Conservation (phyloP, 148 eudicot genomes). For the Fallopia convolvulus region DNA sequence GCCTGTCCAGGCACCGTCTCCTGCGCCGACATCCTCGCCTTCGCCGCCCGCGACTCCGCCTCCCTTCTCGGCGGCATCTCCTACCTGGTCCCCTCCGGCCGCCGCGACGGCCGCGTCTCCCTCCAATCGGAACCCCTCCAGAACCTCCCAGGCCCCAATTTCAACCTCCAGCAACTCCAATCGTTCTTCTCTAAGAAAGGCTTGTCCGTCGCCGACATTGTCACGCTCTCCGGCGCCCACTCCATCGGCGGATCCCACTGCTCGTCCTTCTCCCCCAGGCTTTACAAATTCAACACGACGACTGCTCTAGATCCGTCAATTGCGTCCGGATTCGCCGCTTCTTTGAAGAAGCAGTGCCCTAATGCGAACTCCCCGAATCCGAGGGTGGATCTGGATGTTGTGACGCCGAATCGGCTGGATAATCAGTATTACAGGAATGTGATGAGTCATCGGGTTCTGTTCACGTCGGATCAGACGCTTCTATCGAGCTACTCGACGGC, state of each 20-base stretch:
- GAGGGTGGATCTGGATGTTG: conserved; percentile 15
- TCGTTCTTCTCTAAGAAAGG: conserved; percentile 28
- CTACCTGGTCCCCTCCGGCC: conserved; percentile 31
- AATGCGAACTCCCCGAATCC: not conserved
- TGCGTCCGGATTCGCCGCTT: conserved; percentile 12
- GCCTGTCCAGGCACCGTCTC: conserved; percentile 31
- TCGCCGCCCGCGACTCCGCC: conserved; percentile 42
- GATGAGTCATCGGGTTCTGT: conserved; percentile 12
- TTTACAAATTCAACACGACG: conserved; percentile 18
- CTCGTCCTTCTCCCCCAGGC: conserved; percentile 22
- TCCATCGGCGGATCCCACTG: conserved; percentile 35
- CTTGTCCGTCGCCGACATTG: conserved; percentile 31
- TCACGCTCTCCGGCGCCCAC: conserved; percentile 41
- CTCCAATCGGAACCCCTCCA: conserved; percentile 13
- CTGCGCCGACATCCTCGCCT: conserved; percentile 38
- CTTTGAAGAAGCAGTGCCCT: conserved; percentile 19
- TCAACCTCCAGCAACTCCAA: conserved; percentile 18
- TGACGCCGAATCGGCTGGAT: conserved; percentile 27
- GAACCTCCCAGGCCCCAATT: conserved; percentile 22
- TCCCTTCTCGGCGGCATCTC: conserved; percentile 17
- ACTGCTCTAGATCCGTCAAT: conserved; percentile 19
- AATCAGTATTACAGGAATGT: conserved; percentile 26
- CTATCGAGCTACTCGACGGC: conserved; percentile 16
- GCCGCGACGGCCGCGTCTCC: conserved; percentile 38
- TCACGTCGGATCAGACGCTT: conserved; percentile 31